Evolutionary conservation across 805 yeast species (phyloP), one percentile per base, ranked within the genome.

Genomic region (Candida gorgasii): DNA sequence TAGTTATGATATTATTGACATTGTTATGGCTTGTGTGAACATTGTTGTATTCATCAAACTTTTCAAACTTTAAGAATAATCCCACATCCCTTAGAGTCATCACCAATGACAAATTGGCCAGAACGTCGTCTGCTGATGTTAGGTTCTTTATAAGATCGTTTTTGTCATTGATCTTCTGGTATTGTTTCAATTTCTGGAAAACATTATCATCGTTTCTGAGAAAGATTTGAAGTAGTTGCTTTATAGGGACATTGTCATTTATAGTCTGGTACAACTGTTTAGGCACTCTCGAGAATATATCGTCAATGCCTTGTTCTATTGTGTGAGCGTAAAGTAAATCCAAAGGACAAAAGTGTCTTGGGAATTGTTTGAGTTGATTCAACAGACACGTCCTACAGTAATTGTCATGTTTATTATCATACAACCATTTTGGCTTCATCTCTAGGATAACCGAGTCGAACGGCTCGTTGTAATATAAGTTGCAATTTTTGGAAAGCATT

Each of bases 371-470:
- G 36, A 59, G 46, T 23, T 58, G 62, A 43, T 69, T 66, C 30
- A 78, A 61, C 43, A 82, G 82, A 52, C 86, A 80, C 3, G 83
- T 80, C 5, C 86, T 60, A 50, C 86, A 80, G 18, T 70, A 66
- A 36, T 57, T 47, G 3, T 78, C 69, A 27, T 54, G 54, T 12
- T 62, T 65, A 28, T 78, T 72, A 48, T 69, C 76, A 23, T 63
- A 54, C 11, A 81, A 63, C 86, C 86, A 80, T 56, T 80, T 80
- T 1, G 86, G 86, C 53, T 80, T 80, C 50, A 80, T 64, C 48
- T 80, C 83, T 11, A 76, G 53, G 2, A 68, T 61, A 1, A 59
- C 50, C 5, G 60, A 54, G 31, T 46, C 48, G 33, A 39, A 36
- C 9, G 22, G 26, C 35, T 33, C 30, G 36, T 44, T 38, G 32